Percentiles rank a stretch among this genome's conserved stretches.
Evolutionary conservation across 805 yeast species (phyloP).

Genomic region (Candida stauntonica): DNA sequence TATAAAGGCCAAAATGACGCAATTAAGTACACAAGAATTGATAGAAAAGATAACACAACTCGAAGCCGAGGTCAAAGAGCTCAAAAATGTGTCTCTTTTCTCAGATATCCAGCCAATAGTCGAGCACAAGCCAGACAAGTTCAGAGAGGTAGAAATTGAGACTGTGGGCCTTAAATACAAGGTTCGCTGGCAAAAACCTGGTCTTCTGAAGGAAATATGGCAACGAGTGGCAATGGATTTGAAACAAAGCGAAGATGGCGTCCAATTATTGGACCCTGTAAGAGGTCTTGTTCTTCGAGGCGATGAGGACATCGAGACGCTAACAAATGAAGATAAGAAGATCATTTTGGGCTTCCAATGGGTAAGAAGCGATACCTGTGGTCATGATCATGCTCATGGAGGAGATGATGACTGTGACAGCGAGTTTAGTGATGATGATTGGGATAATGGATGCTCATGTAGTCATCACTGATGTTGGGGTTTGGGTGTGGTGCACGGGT

Average conservation of each 20-base stretch:
- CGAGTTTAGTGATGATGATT: constrained; percentile 26
- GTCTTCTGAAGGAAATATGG: constrained; percentile 15
- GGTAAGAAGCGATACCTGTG: constrained; percentile 7
- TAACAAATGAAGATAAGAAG: constrained; percentile 12
- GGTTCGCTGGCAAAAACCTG: constrained; percentile 15
- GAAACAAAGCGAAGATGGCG: constrained; percentile 12
- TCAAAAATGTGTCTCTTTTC: constrained; percentile 24
- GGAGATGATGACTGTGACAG: constrained; percentile 17
- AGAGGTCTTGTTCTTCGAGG: constrained; percentile 18
- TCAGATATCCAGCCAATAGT: constrained; percentile 25
- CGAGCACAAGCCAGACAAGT: constrained; percentile 17
- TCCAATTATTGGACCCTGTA: constrained; percentile 20
- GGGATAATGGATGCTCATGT: constrained; percentile 25
- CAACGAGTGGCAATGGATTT: constrained; percentile 23
- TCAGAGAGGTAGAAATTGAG: constrained; percentile 17
- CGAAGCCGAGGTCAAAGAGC: constrained; percentile 21
- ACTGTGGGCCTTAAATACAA: constrained; percentile 19
- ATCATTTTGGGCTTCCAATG: constrained; percentile 21
- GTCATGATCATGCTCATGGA: constrained; percentile 12
- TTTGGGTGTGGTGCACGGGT: neutral
- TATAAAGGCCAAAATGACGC: too few species aligned
- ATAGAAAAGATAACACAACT: constrained; percentile 14
- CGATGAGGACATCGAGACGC: constrained; percentile 15
- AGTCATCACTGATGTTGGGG: constrained; percentile 15
- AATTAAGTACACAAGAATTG: constrained; percentile 4